phyloP scores from a whole-genome alignment of 108 stramenopile species.

The Conticribra weissflogii region DNA sequence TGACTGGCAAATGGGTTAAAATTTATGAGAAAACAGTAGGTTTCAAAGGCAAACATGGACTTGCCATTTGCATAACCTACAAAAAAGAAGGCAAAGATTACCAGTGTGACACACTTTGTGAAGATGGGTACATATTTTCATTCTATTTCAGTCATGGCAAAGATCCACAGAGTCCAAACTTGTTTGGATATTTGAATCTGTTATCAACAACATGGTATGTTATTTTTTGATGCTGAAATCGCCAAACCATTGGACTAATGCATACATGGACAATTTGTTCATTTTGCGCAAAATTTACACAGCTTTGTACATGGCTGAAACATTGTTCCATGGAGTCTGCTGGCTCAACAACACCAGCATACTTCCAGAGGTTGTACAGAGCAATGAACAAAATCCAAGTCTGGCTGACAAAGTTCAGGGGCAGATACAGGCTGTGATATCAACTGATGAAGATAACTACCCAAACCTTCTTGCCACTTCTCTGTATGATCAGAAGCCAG shows the following conservation, averaged over 20 bases:
- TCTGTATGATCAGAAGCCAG: constrained; percentile 38
- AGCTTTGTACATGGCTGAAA: neutral
- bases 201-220: constrained; percentile 5
- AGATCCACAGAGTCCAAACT: neutral
- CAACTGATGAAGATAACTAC: neutral
- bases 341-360: neutral
- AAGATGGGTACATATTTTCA: no score
- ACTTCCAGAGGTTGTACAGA: neutral
- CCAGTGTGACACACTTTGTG: constrained; percentile 39
- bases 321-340: constrained; percentile 4
- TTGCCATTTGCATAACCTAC: constrained; percentile 31
- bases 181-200: constrained; percentile 2
- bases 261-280: no score
- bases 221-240: neutral
- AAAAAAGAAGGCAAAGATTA: constrained; percentile 45
- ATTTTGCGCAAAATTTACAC: constrained; percentile 9
- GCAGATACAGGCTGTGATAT: constrained; percentile 4
- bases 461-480: constrained; percentile 23
- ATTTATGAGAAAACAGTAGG: constrained; percentile 39
- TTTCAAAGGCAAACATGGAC: constrained; percentile 24
- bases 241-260: constrained; percentile 17
- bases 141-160: no score
- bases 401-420: constrained; percentile 5
- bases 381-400: neutral
- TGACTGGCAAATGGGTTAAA: constrained; percentile 19